Evolutionary conservation across 2,329 filamentous ascomycete genomes (phyloP).

Genomic region (Pseudogymnoascus sp.): DNA sequence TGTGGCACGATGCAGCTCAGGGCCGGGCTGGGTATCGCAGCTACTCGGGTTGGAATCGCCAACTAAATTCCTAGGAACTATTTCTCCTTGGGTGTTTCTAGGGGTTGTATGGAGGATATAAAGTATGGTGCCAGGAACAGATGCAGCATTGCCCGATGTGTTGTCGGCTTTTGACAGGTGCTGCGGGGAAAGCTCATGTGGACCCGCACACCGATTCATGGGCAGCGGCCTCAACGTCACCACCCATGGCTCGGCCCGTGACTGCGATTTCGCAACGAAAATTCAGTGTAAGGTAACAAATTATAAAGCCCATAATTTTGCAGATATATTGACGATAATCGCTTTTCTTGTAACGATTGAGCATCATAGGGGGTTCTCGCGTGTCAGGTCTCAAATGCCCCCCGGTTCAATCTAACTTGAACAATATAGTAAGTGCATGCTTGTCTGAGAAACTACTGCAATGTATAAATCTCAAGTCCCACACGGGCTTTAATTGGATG

Average conservation of each 20-base stretch:
- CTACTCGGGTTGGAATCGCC: not conserved
- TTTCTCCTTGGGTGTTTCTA: not conserved
- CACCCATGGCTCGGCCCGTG: constrained; percentile 2
- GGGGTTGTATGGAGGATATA: not conserved
- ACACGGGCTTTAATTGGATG: not conserved
- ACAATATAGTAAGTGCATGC: not conserved
- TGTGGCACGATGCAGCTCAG: not conserved
- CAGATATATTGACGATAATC: not conserved
- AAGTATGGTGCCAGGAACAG: not conserved
- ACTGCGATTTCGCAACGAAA: not conserved
- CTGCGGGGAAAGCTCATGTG: not conserved
- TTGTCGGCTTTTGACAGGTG: not conserved
- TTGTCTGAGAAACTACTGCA: not conserved
- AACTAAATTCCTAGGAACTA: not conserved
- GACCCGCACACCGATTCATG: not conserved
- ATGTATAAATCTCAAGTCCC: constrained; percentile 2
- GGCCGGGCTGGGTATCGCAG: not conserved
- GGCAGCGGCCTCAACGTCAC: not conserved
- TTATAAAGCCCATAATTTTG: not conserved
- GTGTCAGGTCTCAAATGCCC: not conserved
- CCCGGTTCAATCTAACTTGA: not conserved
- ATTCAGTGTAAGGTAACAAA: not conserved
- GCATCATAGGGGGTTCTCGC: not conserved
- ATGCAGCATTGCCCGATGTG: constrained; percentile 3
- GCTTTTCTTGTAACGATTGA: not conserved